Conservation (phyloP, 2,329 filamentous ascomycete species). For the Sporothrix curviconia region DNA sequence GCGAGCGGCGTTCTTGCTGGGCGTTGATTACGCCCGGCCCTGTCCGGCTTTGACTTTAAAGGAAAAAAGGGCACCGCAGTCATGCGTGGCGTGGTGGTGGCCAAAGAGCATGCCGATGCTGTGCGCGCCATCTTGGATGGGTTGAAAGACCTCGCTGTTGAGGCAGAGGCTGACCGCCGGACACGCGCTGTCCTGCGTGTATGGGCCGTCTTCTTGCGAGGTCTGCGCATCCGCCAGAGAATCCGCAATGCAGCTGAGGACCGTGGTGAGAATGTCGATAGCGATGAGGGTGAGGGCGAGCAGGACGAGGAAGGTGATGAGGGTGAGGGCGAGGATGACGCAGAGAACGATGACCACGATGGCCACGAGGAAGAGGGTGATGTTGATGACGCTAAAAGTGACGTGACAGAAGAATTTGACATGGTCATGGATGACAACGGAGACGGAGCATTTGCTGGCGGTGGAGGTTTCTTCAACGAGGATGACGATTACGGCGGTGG, state of each 20-base stretch:
- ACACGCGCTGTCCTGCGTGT: conserved; percentile 55
- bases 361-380: not conserved
- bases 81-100: conserved; percentile 69
- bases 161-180: conserved; percentile 57
- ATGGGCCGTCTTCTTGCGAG: conserved; percentile 74
- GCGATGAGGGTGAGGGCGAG: conserved; percentile 21
- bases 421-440: conserved; percentile 26
- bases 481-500: conserved; percentile 7
- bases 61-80: conserved; percentile 82
- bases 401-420: conserved; percentile 27
- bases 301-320: not conserved
- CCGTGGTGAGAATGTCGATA: conserved; percentile 38
- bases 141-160: conserved; percentile 58
- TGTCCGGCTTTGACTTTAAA: conserved; percentile 84
- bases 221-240: conserved; percentile 66
- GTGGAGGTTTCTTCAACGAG: conserved; percentile 25
- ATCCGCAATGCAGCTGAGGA: conserved; percentile 54
- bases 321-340: conserved; percentile 6
- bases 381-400: conserved; percentile 22
- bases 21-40: conserved; percentile 83
- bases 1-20: conserved; percentile 66
- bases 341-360: conserved; percentile 13
- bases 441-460: conserved; percentile 20
- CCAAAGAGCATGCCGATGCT: conserved; percentile 63
- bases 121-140: conserved; percentile 62